phyloP scores from a whole-genome alignment of 768 basidiomycete genomes.

The Tylopilus felleus region DNA sequence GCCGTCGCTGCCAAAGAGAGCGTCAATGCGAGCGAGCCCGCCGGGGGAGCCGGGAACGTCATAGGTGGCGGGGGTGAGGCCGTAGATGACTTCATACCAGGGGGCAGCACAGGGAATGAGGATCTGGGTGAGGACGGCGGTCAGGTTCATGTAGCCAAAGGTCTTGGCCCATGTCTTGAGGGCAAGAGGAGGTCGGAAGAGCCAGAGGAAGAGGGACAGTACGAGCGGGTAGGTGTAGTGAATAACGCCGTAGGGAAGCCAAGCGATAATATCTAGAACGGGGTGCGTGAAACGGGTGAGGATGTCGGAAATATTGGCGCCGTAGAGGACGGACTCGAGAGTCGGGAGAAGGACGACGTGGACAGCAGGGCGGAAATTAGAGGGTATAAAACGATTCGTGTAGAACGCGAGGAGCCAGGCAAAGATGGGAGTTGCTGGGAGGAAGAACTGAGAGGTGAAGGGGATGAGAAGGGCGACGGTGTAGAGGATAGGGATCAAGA shows the following conservation, averaged over 20 bases:
- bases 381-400: conserved; percentile 82
- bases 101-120: conserved; percentile 91
- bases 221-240: conserved; percentile 89
- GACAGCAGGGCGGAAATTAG: conserved; percentile 69
- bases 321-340: conserved; percentile 91
- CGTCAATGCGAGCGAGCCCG: conserved; percentile 89
- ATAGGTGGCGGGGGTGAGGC: conserved; percentile 93
- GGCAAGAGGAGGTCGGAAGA: conserved; percentile 77
- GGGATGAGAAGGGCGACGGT: conserved; percentile 70
- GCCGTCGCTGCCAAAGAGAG: conserved; percentile 68
- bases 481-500: conserved; percentile 74
- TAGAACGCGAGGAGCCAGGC: conserved; percentile 86
- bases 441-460: conserved; percentile 85
- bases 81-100: conserved; percentile 97
- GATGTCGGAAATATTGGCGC: conserved; percentile 96
- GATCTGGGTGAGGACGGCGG: conserved; percentile 85
- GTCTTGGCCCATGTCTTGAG: conserved; percentile 82
- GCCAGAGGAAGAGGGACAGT: conserved; percentile 82
- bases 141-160: conserved; percentile 91
- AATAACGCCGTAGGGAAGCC: conserved; percentile 94
- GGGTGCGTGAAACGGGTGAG: conserved; percentile 94
- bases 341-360: conserved; percentile 93
- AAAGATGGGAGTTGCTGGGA: conserved; percentile 85
- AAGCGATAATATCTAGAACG: conserved; percentile 87
- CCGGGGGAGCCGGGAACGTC: conserved; percentile 89